Conservation (phyloP, 106 monocot species). For the Dendrobium catenatum region DNA sequence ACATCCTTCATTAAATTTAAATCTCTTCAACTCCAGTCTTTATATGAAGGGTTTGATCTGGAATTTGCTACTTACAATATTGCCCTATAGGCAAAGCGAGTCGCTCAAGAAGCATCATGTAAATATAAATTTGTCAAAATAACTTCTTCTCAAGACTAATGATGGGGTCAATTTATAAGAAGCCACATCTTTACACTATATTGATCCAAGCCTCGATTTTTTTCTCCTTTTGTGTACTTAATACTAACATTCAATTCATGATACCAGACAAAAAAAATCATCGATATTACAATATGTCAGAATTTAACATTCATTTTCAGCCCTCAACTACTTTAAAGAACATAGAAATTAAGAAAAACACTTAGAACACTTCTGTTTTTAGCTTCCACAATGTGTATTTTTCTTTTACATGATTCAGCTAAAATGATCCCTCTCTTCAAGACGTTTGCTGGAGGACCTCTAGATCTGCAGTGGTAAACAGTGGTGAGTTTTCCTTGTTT, state of each 20-base stretch:
- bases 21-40: too few relatives aligned
- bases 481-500: conserved; percentile 33
- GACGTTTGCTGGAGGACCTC: conserved; percentile 87
- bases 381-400: neutral
- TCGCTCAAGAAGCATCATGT: too few relatives aligned
- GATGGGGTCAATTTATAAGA: too few relatives aligned
- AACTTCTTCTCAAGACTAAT: too few relatives aligned
- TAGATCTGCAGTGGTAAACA: conserved; percentile 54
- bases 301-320: neutral
- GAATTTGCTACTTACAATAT: too few relatives aligned
- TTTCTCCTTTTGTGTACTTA: too few relatives aligned
- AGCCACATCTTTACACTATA: too few relatives aligned
- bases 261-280: neutral
- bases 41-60: too few relatives aligned
- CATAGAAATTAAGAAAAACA: neutral
- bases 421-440: conserved; percentile 88
- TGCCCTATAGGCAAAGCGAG: too few relatives aligned
- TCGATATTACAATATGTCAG: neutral
- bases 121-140: too few relatives aligned
- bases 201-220: too few relatives aligned
- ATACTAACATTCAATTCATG: neutral
- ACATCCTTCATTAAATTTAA: too few relatives aligned
- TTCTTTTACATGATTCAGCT: conserved; percentile 32
- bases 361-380: neutral
- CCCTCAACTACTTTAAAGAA: neutral